phyloP scores from a whole-genome alignment of 768 basidiomycete genomes.

The Phanerochaete carnosa region DNA sequence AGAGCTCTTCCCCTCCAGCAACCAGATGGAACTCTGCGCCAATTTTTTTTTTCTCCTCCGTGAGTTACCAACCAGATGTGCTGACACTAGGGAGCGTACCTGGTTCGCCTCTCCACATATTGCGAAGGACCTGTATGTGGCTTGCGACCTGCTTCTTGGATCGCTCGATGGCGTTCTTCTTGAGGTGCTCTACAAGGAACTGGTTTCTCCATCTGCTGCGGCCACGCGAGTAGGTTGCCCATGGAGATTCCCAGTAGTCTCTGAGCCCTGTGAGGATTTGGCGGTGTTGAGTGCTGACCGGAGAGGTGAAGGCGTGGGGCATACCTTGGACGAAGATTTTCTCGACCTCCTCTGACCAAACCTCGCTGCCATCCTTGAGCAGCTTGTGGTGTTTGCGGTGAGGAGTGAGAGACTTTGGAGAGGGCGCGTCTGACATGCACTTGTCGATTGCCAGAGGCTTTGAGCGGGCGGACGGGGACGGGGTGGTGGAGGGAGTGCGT shows the following conservation, averaged over 20 bases:
- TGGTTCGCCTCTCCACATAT: conserved; percentile 86
- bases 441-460: conserved; percentile 18
- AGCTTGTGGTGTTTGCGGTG: conserved; percentile 83
- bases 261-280: conserved; percentile 52
- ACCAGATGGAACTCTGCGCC: conserved; percentile 69
- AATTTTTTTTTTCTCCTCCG: neutral
- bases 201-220: conserved; percentile 82
- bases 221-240: conserved; percentile 76
- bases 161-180: conserved; percentile 64
- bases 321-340: conserved; percentile 23
- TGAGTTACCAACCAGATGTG: neutral
- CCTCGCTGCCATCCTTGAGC: conserved; percentile 78
- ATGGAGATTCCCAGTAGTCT: conserved; percentile 78
- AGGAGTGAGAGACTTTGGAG: conserved; percentile 53
- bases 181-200: conserved; percentile 79
- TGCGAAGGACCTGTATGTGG: conserved; percentile 79
- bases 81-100: conserved; percentile 36
- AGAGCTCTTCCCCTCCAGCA: conserved; percentile 75
- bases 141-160: conserved; percentile 90
- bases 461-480: conserved; percentile 22
- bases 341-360: conserved; percentile 81
- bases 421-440: conserved; percentile 17
- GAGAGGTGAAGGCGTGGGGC: neutral
- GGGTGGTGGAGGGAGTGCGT: conserved; percentile 26
- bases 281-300: neutral